Evolutionary conservation across 116 monocot species (phyloP).

Genomic region (Phalaenopsis hybrid): DNA sequence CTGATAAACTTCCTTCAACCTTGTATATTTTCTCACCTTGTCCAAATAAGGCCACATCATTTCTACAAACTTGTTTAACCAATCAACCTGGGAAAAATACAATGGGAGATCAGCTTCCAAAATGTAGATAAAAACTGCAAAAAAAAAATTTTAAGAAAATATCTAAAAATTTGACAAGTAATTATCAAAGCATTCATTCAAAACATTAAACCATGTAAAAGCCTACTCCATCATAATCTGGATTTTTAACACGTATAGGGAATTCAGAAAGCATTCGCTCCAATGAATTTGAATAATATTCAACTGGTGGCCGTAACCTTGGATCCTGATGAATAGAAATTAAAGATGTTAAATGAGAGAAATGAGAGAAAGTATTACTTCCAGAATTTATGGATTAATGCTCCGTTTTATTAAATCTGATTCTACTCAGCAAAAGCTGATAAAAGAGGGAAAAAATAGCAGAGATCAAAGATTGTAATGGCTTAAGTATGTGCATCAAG

Average conservation of each 20-base stretch:
- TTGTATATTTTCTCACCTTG: conserved; percentile 41
- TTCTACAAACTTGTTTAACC: conserved; percentile 86
- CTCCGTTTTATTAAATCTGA: not conserved
- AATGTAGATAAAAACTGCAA: conserved; percentile 1
- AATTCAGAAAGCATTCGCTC: conserved; percentile 60
- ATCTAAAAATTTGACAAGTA: not conserved
- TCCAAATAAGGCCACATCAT: conserved; percentile 94
- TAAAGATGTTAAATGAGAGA: not conserved
- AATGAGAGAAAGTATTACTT: not conserved
- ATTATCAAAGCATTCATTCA: not conserved
- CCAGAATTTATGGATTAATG: not conserved
- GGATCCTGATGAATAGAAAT: conserved; percentile 28
- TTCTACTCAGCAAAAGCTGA: not conserved
- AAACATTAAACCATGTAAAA: not conserved
- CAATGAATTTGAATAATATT: conserved; percentile 44
- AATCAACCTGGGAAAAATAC: conserved; percentile 63
- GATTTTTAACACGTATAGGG: conserved; percentile 70
- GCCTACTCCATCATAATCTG: conserved; percentile 61
- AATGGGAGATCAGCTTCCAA: not conserved
- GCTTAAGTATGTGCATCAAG: not conserved
- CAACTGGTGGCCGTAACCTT: conserved; percentile 34
- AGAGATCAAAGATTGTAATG: not conserved
- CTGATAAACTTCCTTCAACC: not conserved
- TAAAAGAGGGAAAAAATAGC: not conserved
- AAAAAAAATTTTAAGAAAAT: not conserved